Base-by-base conservation (phyloP, 2,329 filamentous ascomycete species). In the Xylariaceae sp. region DNA sequence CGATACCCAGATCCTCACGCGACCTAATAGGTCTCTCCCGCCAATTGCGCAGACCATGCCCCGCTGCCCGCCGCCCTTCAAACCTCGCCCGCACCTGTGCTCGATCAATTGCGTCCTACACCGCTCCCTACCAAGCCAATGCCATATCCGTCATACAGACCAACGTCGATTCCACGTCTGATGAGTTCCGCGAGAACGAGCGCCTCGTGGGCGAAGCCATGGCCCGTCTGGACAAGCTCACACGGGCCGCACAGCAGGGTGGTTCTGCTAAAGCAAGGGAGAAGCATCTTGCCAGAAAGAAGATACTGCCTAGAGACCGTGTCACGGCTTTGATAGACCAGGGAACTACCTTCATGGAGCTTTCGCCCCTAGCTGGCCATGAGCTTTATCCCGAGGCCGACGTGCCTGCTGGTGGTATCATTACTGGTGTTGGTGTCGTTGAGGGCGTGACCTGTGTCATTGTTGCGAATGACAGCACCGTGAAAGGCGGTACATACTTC, bases 401-500 rank as follows among this genome's bases (percentile, higher is more conserved):
- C 14, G 88, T 97, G 1, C 90, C 93, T 0, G 87, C 90, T 0
- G 94, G 88, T 22, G 93, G 91, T 6, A 94, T 99, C 60, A 90
- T 99, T 53, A 95, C 94, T 0, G 94, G 93, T 1, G 84, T 97
- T 47, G 93, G 93, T 3, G 87, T 88, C 2, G 89, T 99, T 22
- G 88, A 94, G 68, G 93, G 93, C 13, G 90, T 96, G 22, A 87
- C 86, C 39, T 97, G 93, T 70, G 87, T 97, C 75, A 89, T 97
- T 62, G 89, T 97, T 45, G 92, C 91, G 52, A 97, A 97, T 69
- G 93, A 97, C 69, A 95, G 90, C 74, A 97, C 93, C 16, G 93
- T 97, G 66, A 99, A 97, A 74, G 93, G 93, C 47, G 93, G 93
- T 19, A 96, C 93, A 1, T 99, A 99, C 73, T 97, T 93, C 67